These are phyloP conservation scores for Talaromyces funiculosus DNA, from an alignment of 2,329 filamentous ascomycete species.

Conservation along the genomic window DNA sequence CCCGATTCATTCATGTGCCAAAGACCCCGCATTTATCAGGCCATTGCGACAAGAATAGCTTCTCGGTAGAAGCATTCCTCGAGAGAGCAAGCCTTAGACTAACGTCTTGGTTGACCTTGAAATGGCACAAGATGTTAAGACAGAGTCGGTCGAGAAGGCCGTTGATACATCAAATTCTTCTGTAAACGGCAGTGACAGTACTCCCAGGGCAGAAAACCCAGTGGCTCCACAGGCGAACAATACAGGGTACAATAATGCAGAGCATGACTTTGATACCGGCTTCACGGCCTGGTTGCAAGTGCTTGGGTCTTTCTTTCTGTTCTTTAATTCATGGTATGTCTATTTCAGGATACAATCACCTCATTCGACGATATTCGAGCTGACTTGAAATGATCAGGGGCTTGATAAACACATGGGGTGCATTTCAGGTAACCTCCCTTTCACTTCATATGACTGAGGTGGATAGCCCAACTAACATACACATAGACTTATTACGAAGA, in stretches of 20 bases:
- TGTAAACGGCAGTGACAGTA: neutral
- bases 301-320: slow-evolving; percentile 41
- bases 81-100: neutral
- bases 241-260: slow-evolving; percentile 4
- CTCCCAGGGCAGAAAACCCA: neutral
- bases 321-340: slow-evolving; percentile 47
- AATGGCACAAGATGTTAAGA: slow-evolving; percentile 6
- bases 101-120: neutral
- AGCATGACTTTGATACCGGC: slow-evolving; percentile 30
- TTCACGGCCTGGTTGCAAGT: slow-evolving; percentile 43
- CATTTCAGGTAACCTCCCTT: slow-evolving; percentile 37
- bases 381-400: slow-evolving; percentile 32
- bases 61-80: neutral
- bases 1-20: neutral
- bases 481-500: slow-evolving; percentile 46
- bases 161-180: slow-evolving; percentile 7
- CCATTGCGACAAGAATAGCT: neutral
- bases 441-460: neutral
- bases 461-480: neutral
- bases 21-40: neutral
- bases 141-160: slow-evolving; percentile 1
- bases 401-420: slow-evolving; percentile 49
- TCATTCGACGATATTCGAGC: neutral
- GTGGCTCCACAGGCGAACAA: neutral
- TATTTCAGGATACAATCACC: neutral